Evolutionary conservation across 192 early-diverging fungal species (phyloP).

Genomic region (Lunasporangiospora selenospora): DNA sequence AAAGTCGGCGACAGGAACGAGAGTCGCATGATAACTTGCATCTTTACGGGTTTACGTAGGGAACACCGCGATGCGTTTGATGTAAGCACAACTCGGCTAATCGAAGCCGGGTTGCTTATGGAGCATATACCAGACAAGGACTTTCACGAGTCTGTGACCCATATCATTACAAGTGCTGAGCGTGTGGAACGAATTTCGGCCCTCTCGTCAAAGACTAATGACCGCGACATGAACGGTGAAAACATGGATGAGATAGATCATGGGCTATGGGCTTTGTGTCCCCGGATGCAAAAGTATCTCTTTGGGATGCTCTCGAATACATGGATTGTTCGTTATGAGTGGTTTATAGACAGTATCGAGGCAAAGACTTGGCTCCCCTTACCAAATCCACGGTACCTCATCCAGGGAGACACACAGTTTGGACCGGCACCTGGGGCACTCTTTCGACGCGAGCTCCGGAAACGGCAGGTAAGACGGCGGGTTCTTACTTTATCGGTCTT

Average conservation of each 20-base stretch:
- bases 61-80: slow-evolving; percentile 6
- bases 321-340: slow-evolving; percentile 18
- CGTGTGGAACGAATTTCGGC: too few relatives aligned
- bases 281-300: slow-evolving; percentile 14
- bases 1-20: too few relatives aligned
- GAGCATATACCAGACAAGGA: slow-evolving; percentile 19
- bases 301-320: slow-evolving; percentile 13
- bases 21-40: slow-evolving; percentile 9
- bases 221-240: too few relatives aligned
- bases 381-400: slow-evolving; percentile 4
- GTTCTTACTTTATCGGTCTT: too few relatives aligned
- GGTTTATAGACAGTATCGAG: slow-evolving; percentile 20
- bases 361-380: slow-evolving; percentile 3
- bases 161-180: slow-evolving; percentile 19
- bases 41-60: slow-evolving; percentile 11
- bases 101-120: slow-evolving; percentile 21
- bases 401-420: slow-evolving; percentile 23
- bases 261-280: slow-evolving; percentile 2
- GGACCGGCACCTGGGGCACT: slow-evolving; percentile 19
- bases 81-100: slow-evolving; percentile 1
- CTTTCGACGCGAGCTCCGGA: slow-evolving; percentile 5
- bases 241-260: neutral
- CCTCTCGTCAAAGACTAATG: too few relatives aligned
- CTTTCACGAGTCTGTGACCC: slow-evolving; percentile 13
- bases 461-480: neutral